Percentiles rank a stretch among this genome's conserved stretches.
Conservation (phyloP, 2,329 filamentous ascomycete genomes). For the Epichloe festucae region DNA sequence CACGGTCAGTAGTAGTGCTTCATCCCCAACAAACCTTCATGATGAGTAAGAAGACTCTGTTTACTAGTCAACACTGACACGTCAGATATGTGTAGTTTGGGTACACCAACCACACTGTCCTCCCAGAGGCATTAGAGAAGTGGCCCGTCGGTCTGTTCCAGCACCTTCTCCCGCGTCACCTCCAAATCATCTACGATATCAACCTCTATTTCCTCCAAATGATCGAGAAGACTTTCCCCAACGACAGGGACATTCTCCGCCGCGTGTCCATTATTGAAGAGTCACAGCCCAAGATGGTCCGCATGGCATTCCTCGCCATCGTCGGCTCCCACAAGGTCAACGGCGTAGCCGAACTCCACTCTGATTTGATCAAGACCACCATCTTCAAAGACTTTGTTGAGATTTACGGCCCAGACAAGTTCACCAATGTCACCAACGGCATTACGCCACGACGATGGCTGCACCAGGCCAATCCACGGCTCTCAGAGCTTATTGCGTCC, state of each 20-base stretch:
- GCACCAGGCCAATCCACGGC: conserved; percentile 87
- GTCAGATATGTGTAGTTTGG: conserved; percentile 48
- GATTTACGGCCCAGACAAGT: conserved; percentile 93
- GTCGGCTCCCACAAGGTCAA: conserved; percentile 99
- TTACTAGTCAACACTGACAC: neutral
- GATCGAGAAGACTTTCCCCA: conserved; percentile 83
- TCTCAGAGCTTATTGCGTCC: conserved; percentile 83
- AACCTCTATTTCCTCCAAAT: conserved; percentile 85
- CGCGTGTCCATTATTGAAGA: conserved; percentile 98
- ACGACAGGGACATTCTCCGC: conserved; percentile 71
- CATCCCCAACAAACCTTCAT: neutral
- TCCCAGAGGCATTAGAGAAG: conserved; percentile 94
- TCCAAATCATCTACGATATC: conserved; percentile 97
- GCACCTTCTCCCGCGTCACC: conserved; percentile 81
- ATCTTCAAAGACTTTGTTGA: conserved; percentile 98
- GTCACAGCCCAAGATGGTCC: conserved; percentile 91
- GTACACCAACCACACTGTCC: conserved; percentile 97
- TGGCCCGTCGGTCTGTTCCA: conserved; percentile 92
- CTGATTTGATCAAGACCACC: conserved; percentile 95
- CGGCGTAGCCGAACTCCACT: conserved; percentile 93
- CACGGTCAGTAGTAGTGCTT: conserved; percentile 34
- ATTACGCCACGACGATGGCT: conserved; percentile 94
- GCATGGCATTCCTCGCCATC: conserved; percentile 91
- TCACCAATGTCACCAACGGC: conserved; percentile 96
- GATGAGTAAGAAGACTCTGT: neutral